Percentiles rank a stretch among this genome's conserved stretches.
These are phyloP conservation scores for Kingdonia uniflora DNA, from an alignment of 164 flowering plant species.

Conservation along the genomic window DNA sequence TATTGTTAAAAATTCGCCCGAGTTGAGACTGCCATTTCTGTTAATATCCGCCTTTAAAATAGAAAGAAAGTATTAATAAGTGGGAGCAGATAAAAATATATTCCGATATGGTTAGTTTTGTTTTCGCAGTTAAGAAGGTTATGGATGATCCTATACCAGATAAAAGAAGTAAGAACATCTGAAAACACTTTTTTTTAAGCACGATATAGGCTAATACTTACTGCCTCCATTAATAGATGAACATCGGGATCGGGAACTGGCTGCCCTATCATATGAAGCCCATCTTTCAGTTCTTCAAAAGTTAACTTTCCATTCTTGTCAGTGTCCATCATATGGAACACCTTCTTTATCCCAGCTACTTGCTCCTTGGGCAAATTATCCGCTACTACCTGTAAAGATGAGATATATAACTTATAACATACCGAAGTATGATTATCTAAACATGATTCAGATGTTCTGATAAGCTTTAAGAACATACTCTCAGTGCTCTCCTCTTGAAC, in stretches of 20 bases:
- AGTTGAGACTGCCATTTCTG: conserved; percentile 55
- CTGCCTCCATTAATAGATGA: conserved; percentile 63
- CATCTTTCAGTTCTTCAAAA: conserved; percentile 63
- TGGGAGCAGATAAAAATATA: no score
- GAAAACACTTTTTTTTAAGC: background rate
- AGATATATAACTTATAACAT: background rate
- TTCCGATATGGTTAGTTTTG: no score
- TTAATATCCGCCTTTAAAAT: conserved; percentile 50
- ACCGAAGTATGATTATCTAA: background rate
- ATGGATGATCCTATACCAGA: no score
- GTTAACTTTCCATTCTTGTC: conserved; percentile 65
- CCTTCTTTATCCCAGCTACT: conserved; percentile 37
- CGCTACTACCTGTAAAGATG: conserved; percentile 50
- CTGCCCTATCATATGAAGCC: conserved; percentile 47
- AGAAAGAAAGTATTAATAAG: background rate
- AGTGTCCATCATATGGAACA: conserved; percentile 71
- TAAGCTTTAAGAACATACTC: conserved; percentile 38
- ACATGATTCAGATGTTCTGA: background rate
- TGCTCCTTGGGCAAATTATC: conserved; percentile 61
- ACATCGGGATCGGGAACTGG: conserved; percentile 54
- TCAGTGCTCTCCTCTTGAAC: conserved; percentile 75
- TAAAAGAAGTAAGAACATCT: background rate
- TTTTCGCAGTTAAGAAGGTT: no score
- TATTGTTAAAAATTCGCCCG: conserved; percentile 71
- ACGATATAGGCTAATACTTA: conserved; percentile 36